A percentile compares a stretch with the other conserved stretches of the same genome.
Evolutionary conservation across 371 early-diverging fungal genomes (phyloP).

Genomic region (Mucor velutinosus): DNA sequence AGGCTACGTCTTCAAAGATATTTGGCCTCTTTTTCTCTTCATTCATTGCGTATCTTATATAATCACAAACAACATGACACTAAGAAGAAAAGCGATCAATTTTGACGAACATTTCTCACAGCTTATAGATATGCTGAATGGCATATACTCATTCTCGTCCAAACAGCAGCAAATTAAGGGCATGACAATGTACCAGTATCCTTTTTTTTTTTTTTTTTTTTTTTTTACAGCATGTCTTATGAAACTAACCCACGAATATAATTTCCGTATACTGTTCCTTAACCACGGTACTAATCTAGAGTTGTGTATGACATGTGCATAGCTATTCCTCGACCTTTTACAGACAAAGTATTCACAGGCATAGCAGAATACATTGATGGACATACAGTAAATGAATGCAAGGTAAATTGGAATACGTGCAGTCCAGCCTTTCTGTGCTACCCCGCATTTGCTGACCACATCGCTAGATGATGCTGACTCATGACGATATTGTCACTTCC

Average conservation of each 20-base stretch:
- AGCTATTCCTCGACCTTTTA: conserved; percentile 73
- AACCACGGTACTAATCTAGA: conserved; percentile 18
- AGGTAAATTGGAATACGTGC: conserved; percentile 39
- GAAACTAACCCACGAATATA: conserved; percentile 1
- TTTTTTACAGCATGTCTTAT: conserved; percentile 10
- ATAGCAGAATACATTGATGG: conserved; percentile 70
- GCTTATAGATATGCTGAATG: conserved; percentile 55
- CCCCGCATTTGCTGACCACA: neutral
- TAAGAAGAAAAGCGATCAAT: conserved; percentile 63
- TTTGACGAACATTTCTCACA: conserved; percentile 61
- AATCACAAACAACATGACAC: conserved; percentile 43
- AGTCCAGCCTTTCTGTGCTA: neutral
- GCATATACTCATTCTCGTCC: conserved; percentile 59
- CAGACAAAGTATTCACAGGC: conserved; percentile 69
- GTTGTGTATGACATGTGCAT: conserved; percentile 69
- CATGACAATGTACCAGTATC: conserved; percentile 77
- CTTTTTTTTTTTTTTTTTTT: conserved; percentile 35
- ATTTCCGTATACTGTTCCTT: conserved; percentile 6
- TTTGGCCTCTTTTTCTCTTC: neutral
- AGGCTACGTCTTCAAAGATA: neutral
- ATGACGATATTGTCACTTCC: conserved; percentile 71
- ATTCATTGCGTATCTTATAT: neutral
- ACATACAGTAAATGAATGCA: conserved; percentile 56
- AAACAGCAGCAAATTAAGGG: conserved; percentile 54
- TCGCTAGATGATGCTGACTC: conserved; percentile 55